Evolutionary conservation across 1,284 basidiomycete genomes (phyloP).

Genomic region (Cutaneotrichosporon sp.): DNA sequence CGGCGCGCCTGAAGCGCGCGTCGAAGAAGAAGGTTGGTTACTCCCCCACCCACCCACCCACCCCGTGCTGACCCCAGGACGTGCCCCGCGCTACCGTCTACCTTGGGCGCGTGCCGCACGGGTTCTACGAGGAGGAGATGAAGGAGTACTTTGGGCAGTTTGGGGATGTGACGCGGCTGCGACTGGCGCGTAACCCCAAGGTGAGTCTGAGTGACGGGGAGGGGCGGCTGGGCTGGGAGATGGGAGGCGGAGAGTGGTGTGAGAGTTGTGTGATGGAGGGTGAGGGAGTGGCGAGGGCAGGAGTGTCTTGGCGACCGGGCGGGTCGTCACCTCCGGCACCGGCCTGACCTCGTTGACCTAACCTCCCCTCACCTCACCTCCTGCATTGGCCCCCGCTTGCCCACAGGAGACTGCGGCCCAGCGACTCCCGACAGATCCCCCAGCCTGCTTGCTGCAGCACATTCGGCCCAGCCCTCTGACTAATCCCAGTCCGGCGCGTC

Average conservation of each 20-base stretch:
- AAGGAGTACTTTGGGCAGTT: conserved; percentile 93
- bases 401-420: no score
- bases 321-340: no score
- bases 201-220: conserved; percentile 53
- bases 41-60: no score
- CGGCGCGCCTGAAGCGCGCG: conserved; percentile 77
- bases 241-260: no score
- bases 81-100: conserved; percentile 79
- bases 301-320: no score
- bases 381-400: no score
- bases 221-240: not conserved
- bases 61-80: conserved; percentile 30
- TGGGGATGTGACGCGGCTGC: conserved; percentile 82
- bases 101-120: conserved; percentile 89
- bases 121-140: conserved; percentile 96
- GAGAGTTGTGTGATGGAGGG: not conserved
- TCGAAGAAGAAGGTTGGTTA: conserved; percentile 70
- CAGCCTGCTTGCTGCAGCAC: no score
- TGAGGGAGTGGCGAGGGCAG: no score
- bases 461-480: no score
- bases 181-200: conserved; percentile 92
- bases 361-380: no score
- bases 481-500: conserved; percentile 77
- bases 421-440: no score
- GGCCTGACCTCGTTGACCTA: no score